Base-by-base conservation (phyloP, 2,329 filamentous ascomycete genomes). In the Helicocarpus griseus region DNA sequence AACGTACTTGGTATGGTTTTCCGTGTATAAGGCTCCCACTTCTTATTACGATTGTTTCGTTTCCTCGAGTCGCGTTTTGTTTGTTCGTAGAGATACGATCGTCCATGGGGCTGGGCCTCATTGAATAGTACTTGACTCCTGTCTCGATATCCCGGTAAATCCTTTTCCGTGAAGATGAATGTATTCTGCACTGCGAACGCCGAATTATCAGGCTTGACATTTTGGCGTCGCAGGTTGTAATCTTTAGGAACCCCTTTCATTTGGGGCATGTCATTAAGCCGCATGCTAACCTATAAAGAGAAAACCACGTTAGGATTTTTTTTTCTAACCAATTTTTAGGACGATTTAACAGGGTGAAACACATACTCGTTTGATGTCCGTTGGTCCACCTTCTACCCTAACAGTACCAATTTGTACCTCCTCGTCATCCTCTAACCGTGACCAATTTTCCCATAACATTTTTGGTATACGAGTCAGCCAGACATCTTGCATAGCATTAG, bases 91-190 rank as follows among this genome's bases (percentile, higher is more conserved):
- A 74, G 61, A 39, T 69, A 69, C n/a, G 71, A 73, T 47, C 70
- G 67, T 8, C 61, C 63, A 45, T 56, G 52, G 1, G 57, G 43
- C 44, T 62, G 60, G n/a, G 63, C 65, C 53, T 72, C 68, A 36
- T 69, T 71, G 50, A 73, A 73, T 19, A 67, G 62, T 17, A 69
- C 65, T 50, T 67, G 64, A 49, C 68, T 63, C 17, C 70, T 70
- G 44, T 72, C 72, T 54, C 77, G 77, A 70, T 83, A 89, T 35
- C 87, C 87, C 0, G 89, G 87, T 21, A 95, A 78, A 63, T 97
- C 89, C 66, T 95, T 89, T 70, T 98, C 93, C 38, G 86, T 89
- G 65, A 98, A 98, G 52, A 97, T 76, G 65, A 86, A 95, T 19
- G 89, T 93, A 69, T 95, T 96, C 62, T 81, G 81, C 31, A 91